These are phyloP conservation scores for Urochloa ruziziensis DNA, from an alignment of 176 grass and related monocot genomes.

Conservation along the genomic window DNA sequence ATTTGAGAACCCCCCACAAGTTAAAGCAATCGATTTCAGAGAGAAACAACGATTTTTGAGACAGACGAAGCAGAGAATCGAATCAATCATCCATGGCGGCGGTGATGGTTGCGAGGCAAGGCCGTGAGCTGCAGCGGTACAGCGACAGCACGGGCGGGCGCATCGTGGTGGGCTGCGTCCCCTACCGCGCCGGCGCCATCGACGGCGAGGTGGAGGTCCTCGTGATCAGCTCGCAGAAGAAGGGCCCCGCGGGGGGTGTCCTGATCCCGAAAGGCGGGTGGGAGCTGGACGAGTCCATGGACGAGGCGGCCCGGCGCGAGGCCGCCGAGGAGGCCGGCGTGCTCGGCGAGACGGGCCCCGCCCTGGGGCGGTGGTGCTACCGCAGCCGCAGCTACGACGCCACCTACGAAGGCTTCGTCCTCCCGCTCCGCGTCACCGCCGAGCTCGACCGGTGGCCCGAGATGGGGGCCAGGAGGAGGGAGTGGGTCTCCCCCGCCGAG, in stretches of 20 bases:
- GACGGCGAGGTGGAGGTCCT: slow-evolving; percentile 51
- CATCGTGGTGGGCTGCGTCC: slow-evolving; percentile 68
- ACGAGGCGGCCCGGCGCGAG: slow-evolving; percentile 57
- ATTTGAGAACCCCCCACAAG: not conserved
- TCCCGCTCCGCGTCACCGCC: slow-evolving; percentile 55
- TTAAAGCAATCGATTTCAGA: not conserved
- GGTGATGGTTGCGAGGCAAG: slow-evolving; percentile 64
- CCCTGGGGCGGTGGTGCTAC: slow-evolving; percentile 55
- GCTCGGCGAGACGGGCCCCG: slow-evolving; percentile 14
- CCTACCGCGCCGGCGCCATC: slow-evolving; percentile 15
- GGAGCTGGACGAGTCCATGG: slow-evolving; percentile 71
- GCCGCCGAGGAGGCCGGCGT: slow-evolving; percentile 75
- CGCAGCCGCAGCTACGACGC: slow-evolving; percentile 49
- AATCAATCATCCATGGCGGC: slow-evolving; percentile 14
- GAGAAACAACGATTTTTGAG: not conserved
- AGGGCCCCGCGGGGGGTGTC: slow-evolving; percentile 34
- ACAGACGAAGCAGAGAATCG: no score
- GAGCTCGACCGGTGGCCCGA: slow-evolving; percentile 62
- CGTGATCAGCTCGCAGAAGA: slow-evolving; percentile 65
- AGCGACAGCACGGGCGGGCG: slow-evolving; percentile 51
- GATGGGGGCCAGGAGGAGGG: slow-evolving; percentile 33
- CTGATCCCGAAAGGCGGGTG: slow-evolving; percentile 78
- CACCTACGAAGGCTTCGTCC: slow-evolving; percentile 50
- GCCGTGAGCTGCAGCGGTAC: slow-evolving; percentile 67
- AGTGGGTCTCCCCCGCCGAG: slow-evolving; percentile 42